Percentiles rank a stretch among this genome's conserved stretches.
These are phyloP conservation scores for Trichoderma gamsii DNA, from an alignment of 495 filamentous ascomycete genomes.

Conservation along the genomic window DNA sequence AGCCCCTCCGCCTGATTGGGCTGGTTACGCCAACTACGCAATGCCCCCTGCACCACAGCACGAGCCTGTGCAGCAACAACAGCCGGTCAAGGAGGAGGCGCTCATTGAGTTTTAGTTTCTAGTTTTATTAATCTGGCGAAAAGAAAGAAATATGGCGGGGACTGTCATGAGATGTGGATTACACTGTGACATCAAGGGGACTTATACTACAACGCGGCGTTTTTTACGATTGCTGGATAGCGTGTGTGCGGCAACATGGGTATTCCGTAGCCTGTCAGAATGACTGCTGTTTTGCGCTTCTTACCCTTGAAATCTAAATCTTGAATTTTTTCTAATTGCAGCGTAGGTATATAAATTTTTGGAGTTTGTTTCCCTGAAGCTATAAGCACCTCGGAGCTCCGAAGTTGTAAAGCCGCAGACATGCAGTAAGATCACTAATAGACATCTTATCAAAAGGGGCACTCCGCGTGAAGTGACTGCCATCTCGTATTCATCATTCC, in stretches of 20 bases:
- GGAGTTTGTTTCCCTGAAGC: too few species aligned
- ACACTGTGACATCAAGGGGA: conserved; percentile 11
- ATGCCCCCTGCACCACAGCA: conserved; percentile 60
- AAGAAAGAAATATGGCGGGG: background rate
- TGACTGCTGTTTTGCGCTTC: background rate
- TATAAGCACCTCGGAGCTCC: too few species aligned
- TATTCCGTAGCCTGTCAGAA: conserved; percentile 13
- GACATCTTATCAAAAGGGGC: too few species aligned
- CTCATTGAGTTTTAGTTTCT: conserved; percentile 70
- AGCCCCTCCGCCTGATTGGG: conserved; percentile 35
- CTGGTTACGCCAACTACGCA: conserved; percentile 56
- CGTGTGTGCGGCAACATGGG: conserved; percentile 2
- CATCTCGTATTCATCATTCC: too few species aligned
- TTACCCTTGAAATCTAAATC: too few species aligned
- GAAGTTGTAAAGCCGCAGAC: too few species aligned
- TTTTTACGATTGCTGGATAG: conserved; percentile 17
- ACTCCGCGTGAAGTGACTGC: too few species aligned
- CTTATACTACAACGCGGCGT: conserved; percentile 20
- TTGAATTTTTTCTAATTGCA: too few species aligned
- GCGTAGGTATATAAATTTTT: too few species aligned
- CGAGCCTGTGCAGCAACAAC: conserved; percentile 46
- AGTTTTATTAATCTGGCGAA: conserved; percentile 33
- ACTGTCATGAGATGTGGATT: conserved; percentile 1
- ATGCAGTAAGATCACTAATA: too few species aligned
- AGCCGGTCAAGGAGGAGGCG: conserved; percentile 71